Base-by-base conservation (phyloP, 164 flowering plant species). In the Umbilicus rupestris region DNA sequence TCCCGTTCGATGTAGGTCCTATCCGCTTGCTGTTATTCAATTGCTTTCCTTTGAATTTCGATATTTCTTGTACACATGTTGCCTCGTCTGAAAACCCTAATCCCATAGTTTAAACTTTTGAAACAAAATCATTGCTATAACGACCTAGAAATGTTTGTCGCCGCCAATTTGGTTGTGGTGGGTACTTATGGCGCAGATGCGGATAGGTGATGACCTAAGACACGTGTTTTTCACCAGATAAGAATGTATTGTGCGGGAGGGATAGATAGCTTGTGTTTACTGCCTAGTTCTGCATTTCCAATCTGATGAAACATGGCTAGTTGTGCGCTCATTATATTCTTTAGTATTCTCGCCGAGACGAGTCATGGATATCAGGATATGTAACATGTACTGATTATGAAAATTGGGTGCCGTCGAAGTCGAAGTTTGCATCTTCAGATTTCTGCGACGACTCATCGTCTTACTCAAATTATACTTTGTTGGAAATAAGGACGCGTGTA, bases 61-160 rank as follows among this genome's bases (percentile, higher is more conserved):
- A 15, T 17, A 22, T 50, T 1, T 22, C 29, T 50, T 35, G 37
- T 35, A 26, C 28, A 20, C 28, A 14, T 20, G 28, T 12, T 50
- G 29, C 57, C 22, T 20, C 29, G 26, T 2, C 3, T 50, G 7
- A 10, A 15, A 45, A 45, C 14, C 57, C 57, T 50, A 50, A 47
- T 47, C 22, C 6, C 52, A 1, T 47, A 19, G 4, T 10, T 47
- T 42, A 1, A 42, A n/a, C n/a, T n/a, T 42, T 15, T 4, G 17
- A 47, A 19, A 47, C n/a, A 50, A 50, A 50, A 50, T 50, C 57
- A 20, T 26, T 50, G 57, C 57, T 50, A 20, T 50, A n/a, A 35
- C 52, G 15, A 45, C 47, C 47, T 15, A 12, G 47, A 44, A 44
- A 2, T 44, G 3, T 44, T 44, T 15, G 19, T 44, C 15, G 16